Evolutionary conservation across 257 asterid genomes (phyloP), one percentile per base, ranked within the genome.

Genomic region (Nicotiana knightiana): DNA sequence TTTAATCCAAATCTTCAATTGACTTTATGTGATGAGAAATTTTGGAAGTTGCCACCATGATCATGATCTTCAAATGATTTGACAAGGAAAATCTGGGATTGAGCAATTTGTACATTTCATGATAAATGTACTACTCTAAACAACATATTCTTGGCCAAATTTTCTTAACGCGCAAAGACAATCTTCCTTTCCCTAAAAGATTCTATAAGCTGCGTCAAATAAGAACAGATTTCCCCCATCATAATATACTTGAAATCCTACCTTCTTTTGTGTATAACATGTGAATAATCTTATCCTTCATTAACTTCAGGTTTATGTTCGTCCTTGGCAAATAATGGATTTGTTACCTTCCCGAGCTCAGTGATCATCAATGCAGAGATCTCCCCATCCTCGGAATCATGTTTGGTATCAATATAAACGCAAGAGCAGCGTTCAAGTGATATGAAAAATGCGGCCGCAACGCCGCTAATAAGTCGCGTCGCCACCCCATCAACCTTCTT

Each of bases 361-460:
- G 66, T 12, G 55, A 16, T 16, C 62, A 90, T 87, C 84, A 89
- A 86, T 28, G 89, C 87, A 84, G 76, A 58, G 80, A 61, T 87
- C 9, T 76, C 83, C 35, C 86, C 85, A 13, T 82, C 88, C 18
- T 88, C 92, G 2, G 77, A 75, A 63, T 92, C 94, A 9, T 89
- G 93, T 75, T 85, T 85, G 63, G 97, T 92, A 79, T 89, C 86
- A 26, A 91, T 64, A 33, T 71, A 61, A 18, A 91, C 77, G 75
- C 95, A 91, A 24, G 87, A 86, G 77, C 92, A 92, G 63, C 88
- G 79, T 79, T 91, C 90, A 48, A 92, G 66, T 3, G 95, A 88
- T 24, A 88, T 53, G 11, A 92, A 90, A 84, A 92, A 92, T 24
- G 80, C 90, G 0, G 87, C 57, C 0, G 87, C 7, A 13, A 92